phyloP scores from a whole-genome alignment of 305 asterid genomes.

The Solanum chacoense region DNA sequence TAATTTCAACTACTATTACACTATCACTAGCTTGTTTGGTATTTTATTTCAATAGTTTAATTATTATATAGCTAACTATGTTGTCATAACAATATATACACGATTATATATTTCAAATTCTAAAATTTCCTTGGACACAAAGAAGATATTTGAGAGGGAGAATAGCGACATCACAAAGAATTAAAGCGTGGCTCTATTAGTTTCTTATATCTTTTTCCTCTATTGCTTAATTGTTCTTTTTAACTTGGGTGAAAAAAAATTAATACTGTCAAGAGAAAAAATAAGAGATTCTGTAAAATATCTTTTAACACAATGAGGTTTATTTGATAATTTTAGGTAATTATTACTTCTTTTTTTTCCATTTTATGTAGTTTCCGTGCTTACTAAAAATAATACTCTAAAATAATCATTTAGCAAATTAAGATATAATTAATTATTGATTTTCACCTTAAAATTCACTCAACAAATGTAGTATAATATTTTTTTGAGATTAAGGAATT shows the following conservation, averaged over 20 bases:
- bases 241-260: not conserved
- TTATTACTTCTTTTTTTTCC: not conserved
- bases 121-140: not conserved
- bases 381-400: not conserved
- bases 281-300: not conserved
- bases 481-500: not conserved
- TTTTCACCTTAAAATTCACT: not conserved
- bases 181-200: not conserved
- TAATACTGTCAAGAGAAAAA: not conserved
- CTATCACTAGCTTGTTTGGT: not conserved
- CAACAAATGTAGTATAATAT: not conserved
- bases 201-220: not conserved
- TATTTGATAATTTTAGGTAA: not conserved
- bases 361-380: not conserved
- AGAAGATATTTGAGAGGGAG: not conserved
- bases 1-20: not conserved
- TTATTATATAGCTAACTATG: not conserved
- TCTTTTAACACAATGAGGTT: not conserved
- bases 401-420: not conserved
- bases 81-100: not conserved
- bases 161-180: not conserved
- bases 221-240: not conserved
- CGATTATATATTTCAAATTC: not conserved
- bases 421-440: not conserved
- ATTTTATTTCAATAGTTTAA: not conserved